phyloP scores from a whole-genome alignment of 2,329 filamentous ascomycete species.

The Elsinoe perseae region DNA sequence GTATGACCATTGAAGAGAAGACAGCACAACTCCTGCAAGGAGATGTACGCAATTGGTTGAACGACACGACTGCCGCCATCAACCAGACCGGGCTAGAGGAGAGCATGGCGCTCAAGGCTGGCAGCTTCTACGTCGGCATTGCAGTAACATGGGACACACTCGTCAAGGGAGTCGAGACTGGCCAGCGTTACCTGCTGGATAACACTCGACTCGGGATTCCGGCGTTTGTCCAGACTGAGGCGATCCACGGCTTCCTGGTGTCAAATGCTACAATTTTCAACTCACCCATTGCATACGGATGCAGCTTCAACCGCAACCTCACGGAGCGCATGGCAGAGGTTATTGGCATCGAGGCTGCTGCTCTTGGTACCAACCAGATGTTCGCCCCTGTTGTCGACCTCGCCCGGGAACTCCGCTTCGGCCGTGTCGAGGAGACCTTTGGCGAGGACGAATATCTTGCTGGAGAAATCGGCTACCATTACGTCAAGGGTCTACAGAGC shows the following conservation, averaged over 20 bases:
- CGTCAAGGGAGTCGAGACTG: slow-evolving; percentile 53
- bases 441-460: slow-evolving; percentile 61
- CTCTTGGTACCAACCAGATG: slow-evolving; percentile 64
- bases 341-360: slow-evolving; percentile 58
- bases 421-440: slow-evolving; percentile 66
- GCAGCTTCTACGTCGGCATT: slow-evolving; percentile 65
- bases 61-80: slow-evolving; percentile 57
- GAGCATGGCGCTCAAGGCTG: slow-evolving; percentile 59
- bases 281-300: slow-evolving; percentile 64
- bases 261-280: slow-evolving; percentile 73
- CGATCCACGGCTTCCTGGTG: slow-evolving; percentile 64
- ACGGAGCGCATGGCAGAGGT: slow-evolving; percentile 58
- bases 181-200: slow-evolving; percentile 60
- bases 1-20: slow-evolving; percentile 71
- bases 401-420: slow-evolving; percentile 62
- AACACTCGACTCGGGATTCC: slow-evolving; percentile 64
- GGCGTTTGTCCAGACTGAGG: slow-evolving; percentile 65
- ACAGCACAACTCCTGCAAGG: slow-evolving; percentile 56
- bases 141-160: slow-evolving; percentile 58
- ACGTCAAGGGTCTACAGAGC: slow-evolving; percentile 54
- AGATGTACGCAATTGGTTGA: slow-evolving; percentile 66
- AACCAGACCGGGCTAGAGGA: slow-evolving; percentile 59
- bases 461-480: slow-evolving; percentile 59
- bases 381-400: slow-evolving; percentile 66
- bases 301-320: slow-evolving; percentile 60